Evolutionary conservation across 1,139 yeast genomes (phyloP), one percentile per base, ranked within the genome.

Genomic region (Diutina sp.): DNA sequence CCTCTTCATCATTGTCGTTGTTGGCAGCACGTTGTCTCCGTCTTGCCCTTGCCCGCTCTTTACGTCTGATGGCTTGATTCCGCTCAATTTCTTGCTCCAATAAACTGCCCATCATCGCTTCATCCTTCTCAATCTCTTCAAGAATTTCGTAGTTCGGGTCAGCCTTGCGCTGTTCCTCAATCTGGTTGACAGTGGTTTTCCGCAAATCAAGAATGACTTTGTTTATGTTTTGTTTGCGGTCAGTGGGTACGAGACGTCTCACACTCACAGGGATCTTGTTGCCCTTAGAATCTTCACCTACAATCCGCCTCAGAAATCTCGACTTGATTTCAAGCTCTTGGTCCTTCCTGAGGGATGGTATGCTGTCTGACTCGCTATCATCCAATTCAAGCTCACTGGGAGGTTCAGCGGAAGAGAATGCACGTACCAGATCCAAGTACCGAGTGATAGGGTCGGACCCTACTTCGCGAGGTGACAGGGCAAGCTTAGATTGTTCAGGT

Each of bases 11-110:
- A 1, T 50, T n/a, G 7, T 50, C 25, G n/a, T 30, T 32, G 25
- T 44, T 7, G 14, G 32, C 25, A 8, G 21, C 21, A 14, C 51
- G 29, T 2, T 38, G 29, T 16, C n/a, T 47, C 25, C n/a, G 16
- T 9, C n/a, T n/a, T 4, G 46, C 46, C 46, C 25, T 6, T 2
- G 44, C 44, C 45, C 21, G 16, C 58, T 81, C 88, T 57, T 74
- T 76, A 62, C 75, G 78, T 58, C 84, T 72, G 41, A 79, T 73
- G 56, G 72, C 74, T 63, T 82, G 69, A 41, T 73, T 80, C 60
- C 84, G 72, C 60, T 78, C 79, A 62, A 82, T 76, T 64, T 86
- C 91, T 58, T 80, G 76, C 61, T 85, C 90, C 61, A 85, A 72
- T 54, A 85, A 70, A 32, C 53, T 32, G 6, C 53, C 53, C 53